Percentiles rank a stretch among this genome's conserved stretches.
phyloP scores from a whole-genome alignment of 169 alveolate species.

The Eimeria maxima region DNA sequence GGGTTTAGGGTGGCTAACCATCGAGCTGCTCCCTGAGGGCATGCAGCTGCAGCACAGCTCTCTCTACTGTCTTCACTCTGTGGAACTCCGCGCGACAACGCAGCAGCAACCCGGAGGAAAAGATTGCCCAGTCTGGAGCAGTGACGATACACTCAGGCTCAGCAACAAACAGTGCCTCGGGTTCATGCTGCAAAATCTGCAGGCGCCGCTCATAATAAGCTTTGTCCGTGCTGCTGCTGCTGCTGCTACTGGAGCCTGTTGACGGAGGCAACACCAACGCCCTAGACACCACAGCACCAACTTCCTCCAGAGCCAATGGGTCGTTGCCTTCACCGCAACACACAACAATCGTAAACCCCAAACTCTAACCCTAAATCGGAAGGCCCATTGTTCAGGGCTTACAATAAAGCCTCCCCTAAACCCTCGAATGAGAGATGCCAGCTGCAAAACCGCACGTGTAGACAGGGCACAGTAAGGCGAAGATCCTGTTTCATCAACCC shows the following conservation, averaged over 20 bases:
- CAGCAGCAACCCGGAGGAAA: constrained; percentile 83
- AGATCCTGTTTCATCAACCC: background rate
- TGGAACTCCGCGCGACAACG: constrained; percentile 84
- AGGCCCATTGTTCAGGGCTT: too few species aligned
- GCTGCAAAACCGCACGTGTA: too few species aligned
- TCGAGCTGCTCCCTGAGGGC: constrained; percentile 83
- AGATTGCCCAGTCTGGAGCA: constrained; percentile 84
- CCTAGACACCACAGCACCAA: constrained; percentile 78
- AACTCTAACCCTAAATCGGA: background rate
- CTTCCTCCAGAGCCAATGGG: constrained; percentile 81
- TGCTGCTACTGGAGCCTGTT: constrained; percentile 12
- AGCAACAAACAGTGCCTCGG: background rate
- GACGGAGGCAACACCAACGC: constrained; percentile 68
- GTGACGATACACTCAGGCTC: constrained; percentile 40
- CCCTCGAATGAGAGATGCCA: too few species aligned
- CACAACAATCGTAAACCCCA: background rate
- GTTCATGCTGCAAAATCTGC: background rate
- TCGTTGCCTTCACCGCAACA: constrained; percentile 43
- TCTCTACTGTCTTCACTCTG: constrained; percentile 81
- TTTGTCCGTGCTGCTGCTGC: constrained; percentile 29
- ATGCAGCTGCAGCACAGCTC: constrained; percentile 85
- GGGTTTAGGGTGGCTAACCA: constrained; percentile 55
- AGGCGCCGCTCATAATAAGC: background rate
- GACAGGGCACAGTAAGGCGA: too few species aligned
- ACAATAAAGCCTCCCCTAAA: too few species aligned